Base-by-base conservation (phyloP, 192 early-diverging fungal genomes). In the Umbelopsis vinacea region DNA sequence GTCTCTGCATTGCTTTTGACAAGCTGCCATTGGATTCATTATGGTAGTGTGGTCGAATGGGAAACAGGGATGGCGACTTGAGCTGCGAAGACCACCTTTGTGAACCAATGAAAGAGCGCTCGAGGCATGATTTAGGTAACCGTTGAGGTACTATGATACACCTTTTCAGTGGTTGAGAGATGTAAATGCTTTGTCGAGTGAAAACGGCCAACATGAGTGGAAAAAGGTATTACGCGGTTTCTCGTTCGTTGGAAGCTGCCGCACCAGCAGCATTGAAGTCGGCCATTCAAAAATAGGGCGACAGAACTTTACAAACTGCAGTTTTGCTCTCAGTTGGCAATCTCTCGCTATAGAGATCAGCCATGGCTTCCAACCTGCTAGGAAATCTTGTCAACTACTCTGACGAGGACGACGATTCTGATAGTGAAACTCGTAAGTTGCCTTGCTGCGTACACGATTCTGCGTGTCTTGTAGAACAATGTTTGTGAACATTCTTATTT, bases 321-420 rank as follows among this genome's bases (percentile, higher is more conserved):
- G 40, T 43, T 29, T 43, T 43, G 40, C 40, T 11, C 40, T 6
- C 40, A 11, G 40, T 43, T 6, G 0, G 40, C 40, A 43, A 43
- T 43, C 40, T 43, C 40, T 43, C 40, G 40, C 40, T 43, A 43
- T 6, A 43, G 40, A 11, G 40, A 43, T 43, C 40, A 11, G 40
- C 8, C 40, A 63, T 63, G 57, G 57, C 57, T 37, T 19, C 26
- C 33, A 73, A 50, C 43, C 23, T 52, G 67, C 33, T 71, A 33
- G 54, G 50, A 5, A 69, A 72, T 22, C 63, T 78, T 11, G 76
- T 74, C 6, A 74, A 73, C 29, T 78, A 78, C 26, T 73, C 76
- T 46, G 76, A 71, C 57, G 75, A 76, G 40, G 73, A 74, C 17
- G 76, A 78, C 17, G 52, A 48, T 15, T 78, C 76, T 33, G 57